Percentiles rank a stretch among this genome's conserved stretches.
These are phyloP conservation scores for Perilla frutescens DNA, from an alignment of 257 asterid genomes.

Conservation along the genomic window DNA sequence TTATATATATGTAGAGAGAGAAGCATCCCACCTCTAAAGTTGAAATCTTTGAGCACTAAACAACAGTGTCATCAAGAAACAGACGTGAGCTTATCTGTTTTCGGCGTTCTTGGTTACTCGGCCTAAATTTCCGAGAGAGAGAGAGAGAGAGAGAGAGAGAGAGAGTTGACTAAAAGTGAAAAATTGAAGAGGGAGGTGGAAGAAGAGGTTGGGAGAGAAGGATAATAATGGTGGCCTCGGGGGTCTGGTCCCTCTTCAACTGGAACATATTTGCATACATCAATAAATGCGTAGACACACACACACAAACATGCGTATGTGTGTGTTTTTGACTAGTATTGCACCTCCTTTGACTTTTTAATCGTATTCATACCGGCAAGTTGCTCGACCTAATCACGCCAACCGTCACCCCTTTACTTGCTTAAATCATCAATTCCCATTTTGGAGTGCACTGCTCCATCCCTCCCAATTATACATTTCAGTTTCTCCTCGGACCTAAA, in stretches of 20 bases:
- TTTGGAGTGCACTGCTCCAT: no score
- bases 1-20: background rate
- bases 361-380: slow-evolving; percentile 7
- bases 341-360: slow-evolving; percentile 28
- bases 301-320: slow-evolving; percentile 20
- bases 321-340: slow-evolving; percentile 41
- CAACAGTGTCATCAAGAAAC: slow-evolving; percentile 27
- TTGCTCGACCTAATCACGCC: background rate
- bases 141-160: slow-evolving; percentile 31
- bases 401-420: no score
- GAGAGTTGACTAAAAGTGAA: slow-evolving; percentile 16
- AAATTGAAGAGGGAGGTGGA: background rate
- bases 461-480: no score
- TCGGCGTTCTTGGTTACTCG: background rate
- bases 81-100: slow-evolving; percentile 15
- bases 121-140: slow-evolving; percentile 20
- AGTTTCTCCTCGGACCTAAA: no score
- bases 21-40: slow-evolving; percentile 24
- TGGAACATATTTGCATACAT: slow-evolving; percentile 11
- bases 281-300: slow-evolving; percentile 4
- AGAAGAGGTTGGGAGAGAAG: slow-evolving; percentile 31
- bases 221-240: slow-evolving; percentile 45
- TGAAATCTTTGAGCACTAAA: slow-evolving; percentile 24
- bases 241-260: slow-evolving; percentile 33
- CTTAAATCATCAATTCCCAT: no score